Conservation (phyloP, 371 early-diverging fungal species). For the Basidiobolus meristosporus region DNA sequence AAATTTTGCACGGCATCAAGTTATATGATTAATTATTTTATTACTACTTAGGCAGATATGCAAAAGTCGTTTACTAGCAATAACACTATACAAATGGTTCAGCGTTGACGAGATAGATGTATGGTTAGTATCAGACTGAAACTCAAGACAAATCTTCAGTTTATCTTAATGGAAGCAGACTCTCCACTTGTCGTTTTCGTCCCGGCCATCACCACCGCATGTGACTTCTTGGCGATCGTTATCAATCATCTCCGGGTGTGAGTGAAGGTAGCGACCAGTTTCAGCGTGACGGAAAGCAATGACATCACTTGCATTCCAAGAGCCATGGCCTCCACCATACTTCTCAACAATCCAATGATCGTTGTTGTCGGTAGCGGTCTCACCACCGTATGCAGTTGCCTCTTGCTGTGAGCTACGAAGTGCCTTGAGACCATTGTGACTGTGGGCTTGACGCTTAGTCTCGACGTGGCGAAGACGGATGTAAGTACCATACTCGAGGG, state of each 20-base stretch:
- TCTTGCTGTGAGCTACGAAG: conserved; percentile 35
- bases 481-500: conserved; percentile 23
- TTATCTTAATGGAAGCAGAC: too few relatives aligned
- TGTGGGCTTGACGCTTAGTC: conserved; percentile 28
- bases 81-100: too few relatives aligned
- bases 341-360: conserved; percentile 36
- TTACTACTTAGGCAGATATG: too few relatives aligned
- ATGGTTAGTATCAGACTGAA: too few relatives aligned
- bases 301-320: conserved; percentile 23
- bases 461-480: conserved; percentile 26
- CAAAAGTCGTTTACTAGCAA: too few relatives aligned
- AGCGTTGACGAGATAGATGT: too few relatives aligned
- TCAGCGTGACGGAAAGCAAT: conserved; percentile 22
- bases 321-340: conserved; percentile 8
- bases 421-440: conserved; percentile 22
- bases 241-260: conserved; percentile 12
- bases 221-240: conserved; percentile 26
- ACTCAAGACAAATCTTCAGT: too few relatives aligned
- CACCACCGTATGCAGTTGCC: conserved; percentile 29
- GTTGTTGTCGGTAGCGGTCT: conserved; percentile 21
- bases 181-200: conserved; percentile 35
- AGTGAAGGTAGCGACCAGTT: conserved; percentile 23
- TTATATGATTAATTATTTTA: too few relatives aligned
- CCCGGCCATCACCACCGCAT: conserved; percentile 19
- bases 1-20: too few relatives aligned